Percentiles rank a stretch among this genome's conserved stretches.
Evolutionary conservation across 2,329 filamentous ascomycete genomes (phyloP).

Genomic region (Venturiaceae sp.): DNA sequence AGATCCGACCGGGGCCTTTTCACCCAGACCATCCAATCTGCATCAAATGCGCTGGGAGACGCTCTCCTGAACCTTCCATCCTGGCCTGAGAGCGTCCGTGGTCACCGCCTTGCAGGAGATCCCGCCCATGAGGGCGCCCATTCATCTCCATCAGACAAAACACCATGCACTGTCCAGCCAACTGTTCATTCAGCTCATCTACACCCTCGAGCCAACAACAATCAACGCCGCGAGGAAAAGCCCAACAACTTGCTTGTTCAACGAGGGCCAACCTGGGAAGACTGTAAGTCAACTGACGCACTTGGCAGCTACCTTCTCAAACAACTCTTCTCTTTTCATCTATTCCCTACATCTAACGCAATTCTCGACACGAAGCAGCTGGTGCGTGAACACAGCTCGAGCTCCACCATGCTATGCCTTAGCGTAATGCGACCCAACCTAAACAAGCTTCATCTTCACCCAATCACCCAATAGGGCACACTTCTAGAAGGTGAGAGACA

Average conservation of each 20-base stretch:
- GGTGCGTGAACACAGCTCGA: background rate
- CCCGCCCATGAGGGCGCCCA: background rate
- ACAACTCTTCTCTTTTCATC: background rate
- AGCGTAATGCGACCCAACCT: background rate
- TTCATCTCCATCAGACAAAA: background rate
- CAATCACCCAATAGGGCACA: background rate
- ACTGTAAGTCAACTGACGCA: background rate
- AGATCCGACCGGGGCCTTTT: background rate
- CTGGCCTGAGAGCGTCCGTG: background rate
- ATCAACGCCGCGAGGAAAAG: too few species aligned
- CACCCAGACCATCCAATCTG: background rate
- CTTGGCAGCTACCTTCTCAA: background rate
- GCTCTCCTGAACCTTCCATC: too few species aligned
- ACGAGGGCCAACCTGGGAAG: background rate
- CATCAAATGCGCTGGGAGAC: background rate
- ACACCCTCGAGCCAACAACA: too few species aligned
- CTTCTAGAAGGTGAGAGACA: background rate
- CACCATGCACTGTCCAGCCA: background rate
- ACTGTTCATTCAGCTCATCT: too few species aligned
- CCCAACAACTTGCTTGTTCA: too few species aligned
- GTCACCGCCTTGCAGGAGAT: background rate
- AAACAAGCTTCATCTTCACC: background rate
- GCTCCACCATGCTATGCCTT: background rate
- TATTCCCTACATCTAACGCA: background rate
- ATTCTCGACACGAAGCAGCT: background rate